phyloP scores from a whole-genome alignment of 495 filamentous ascomycete genomes.

The Penicillium longicatenatum region DNA sequence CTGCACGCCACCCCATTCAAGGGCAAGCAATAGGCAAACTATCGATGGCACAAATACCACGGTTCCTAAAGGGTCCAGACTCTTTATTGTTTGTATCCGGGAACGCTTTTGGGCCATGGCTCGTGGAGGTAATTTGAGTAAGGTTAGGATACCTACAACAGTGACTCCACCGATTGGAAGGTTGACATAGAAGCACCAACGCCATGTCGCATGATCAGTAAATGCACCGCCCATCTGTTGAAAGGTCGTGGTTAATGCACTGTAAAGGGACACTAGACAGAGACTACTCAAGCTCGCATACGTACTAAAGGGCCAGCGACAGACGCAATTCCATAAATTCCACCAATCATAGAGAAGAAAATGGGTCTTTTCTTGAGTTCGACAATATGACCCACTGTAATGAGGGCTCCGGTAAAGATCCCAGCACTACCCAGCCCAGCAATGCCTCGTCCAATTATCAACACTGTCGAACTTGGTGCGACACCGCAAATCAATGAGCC shows the following conservation, averaged over 20 bases:
- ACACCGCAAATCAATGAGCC: conserved; percentile 69
- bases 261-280: not conserved
- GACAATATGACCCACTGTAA: conserved; percentile 55
- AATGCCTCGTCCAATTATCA: conserved; percentile 76
- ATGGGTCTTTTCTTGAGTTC: conserved; percentile 52
- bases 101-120: not conserved
- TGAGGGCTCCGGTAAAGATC: conserved; percentile 47
- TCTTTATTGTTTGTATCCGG: not conserved
- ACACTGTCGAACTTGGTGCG: conserved; percentile 63
- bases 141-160: not conserved
- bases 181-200: conserved; percentile 13
- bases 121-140: not conserved
- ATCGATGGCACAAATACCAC: conserved; percentile 35
- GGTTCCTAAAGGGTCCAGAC: conserved; percentile 24
- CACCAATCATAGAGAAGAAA: conserved; percentile 22
- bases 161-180: not conserved
- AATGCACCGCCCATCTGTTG: not conserved
- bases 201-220: not conserved
- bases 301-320: not conserved
- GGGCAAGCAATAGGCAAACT: conserved; percentile 43
- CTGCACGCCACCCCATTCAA: conserved; percentile 44
- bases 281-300: not conserved
- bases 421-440: conserved; percentile 70
- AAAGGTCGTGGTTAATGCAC: not conserved
- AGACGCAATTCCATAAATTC: not conserved